Conservation (phyloP, 257 asterid genomes). For the Forsythia suspensa region DNA sequence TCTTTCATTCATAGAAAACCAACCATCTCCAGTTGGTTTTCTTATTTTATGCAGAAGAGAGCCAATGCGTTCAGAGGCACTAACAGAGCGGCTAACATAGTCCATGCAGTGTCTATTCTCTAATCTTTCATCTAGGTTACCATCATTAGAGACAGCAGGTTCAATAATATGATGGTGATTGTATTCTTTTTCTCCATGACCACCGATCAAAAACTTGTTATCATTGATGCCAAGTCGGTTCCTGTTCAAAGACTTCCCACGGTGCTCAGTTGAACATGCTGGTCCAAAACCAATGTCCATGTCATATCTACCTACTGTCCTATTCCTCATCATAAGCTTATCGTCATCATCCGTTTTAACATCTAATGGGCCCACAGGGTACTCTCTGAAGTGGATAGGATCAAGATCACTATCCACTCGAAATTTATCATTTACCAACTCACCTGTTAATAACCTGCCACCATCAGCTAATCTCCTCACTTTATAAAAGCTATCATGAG, state of each 20-base stretch:
- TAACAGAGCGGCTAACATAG: conserved; percentile 20
- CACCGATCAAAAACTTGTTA: conserved; percentile 27
- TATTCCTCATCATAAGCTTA: conserved; percentile 28
- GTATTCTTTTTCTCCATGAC: conserved; percentile 29
- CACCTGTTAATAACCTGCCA: conserved; percentile 26
- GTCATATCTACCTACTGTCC: conserved; percentile 27
- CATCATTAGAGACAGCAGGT: conserved; percentile 28
- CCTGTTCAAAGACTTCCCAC: conserved; percentile 27
- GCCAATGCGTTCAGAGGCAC: conserved; percentile 32
- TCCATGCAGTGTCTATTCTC: conserved; percentile 33
- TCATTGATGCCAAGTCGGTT: conserved; percentile 26
- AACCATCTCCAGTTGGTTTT: conserved; percentile 28
- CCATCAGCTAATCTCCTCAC: conserved; percentile 29
- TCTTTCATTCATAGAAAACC: conserved; percentile 33
- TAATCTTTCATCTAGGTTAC: conserved; percentile 29
- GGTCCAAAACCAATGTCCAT: conserved; percentile 21
- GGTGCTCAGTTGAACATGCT: conserved; percentile 30
- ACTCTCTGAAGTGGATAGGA: conserved; percentile 20
- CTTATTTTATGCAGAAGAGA: conserved; percentile 28
- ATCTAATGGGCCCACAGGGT: conserved; percentile 23
- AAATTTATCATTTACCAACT: conserved; percentile 24
- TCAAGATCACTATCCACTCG: conserved; percentile 22
- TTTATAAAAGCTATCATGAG: conserved; percentile 28
- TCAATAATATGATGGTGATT: conserved; percentile 14
- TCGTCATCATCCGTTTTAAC: conserved; percentile 32